These are phyloP conservation scores for Mycena indigotica DNA, from an alignment of 768 basidiomycete species.

Conservation along the genomic window DNA sequence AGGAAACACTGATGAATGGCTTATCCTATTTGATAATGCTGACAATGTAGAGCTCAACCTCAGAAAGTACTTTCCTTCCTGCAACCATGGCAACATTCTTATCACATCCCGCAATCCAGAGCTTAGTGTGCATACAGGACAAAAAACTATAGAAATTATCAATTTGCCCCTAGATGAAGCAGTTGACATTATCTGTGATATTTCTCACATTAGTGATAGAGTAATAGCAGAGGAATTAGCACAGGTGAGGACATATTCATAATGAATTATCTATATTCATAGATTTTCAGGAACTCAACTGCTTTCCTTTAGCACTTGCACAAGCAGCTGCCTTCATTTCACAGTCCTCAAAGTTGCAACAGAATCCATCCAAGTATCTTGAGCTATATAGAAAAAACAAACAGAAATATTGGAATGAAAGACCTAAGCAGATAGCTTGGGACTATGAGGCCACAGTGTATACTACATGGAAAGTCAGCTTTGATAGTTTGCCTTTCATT, in stretches of 20 bases:
- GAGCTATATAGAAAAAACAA: background rate
- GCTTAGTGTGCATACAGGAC: conserved; percentile 3
- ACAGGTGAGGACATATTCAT: conserved; percentile 10
- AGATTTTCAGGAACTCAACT: conserved; percentile 5
- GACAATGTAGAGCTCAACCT: conserved; percentile 6
- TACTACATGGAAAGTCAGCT: background rate
- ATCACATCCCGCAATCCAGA: conserved; percentile 15
- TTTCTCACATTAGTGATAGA: conserved; percentile 1
- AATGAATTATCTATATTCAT: background rate
- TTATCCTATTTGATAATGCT: conserved; percentile 7
- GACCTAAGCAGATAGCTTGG: background rate
- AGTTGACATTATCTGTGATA: background rate
- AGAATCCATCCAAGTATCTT: background rate
- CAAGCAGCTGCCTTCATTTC: conserved; percentile 14
- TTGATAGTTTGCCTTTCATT: background rate
- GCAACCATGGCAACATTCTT: conserved; percentile 16
- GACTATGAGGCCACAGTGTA: background rate
- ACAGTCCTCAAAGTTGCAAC: background rate
- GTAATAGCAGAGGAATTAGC: conserved; percentile 12
- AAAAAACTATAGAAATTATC: background rate
- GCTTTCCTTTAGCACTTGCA: conserved; percentile 7
- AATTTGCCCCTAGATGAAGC: conserved; percentile 7
- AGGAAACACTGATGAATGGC: background rate
- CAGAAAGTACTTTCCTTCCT: background rate
- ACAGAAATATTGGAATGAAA: background rate